phyloP scores from a whole-genome alignment of 768 basidiomycete genomes.

The Termitomyces sp. region DNA sequence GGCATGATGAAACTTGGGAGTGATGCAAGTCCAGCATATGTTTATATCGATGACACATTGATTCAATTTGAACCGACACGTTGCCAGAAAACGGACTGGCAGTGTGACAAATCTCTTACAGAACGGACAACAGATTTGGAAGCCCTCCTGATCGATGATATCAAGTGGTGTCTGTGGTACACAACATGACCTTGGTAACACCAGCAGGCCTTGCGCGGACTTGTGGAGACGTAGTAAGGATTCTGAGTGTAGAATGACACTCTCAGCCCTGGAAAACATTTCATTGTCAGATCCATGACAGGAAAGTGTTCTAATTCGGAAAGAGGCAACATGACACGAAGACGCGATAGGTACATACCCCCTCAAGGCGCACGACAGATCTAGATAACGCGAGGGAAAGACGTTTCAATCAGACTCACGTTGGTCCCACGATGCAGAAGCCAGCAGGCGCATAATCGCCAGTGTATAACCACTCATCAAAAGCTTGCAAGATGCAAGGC shows the following conservation, averaged over 20 bases:
- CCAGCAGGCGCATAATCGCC: not conserved
- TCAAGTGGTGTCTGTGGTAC: not conserved
- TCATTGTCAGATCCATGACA: no score
- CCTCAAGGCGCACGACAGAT: not conserved
- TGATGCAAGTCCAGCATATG: not conserved
- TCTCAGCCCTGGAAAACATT: not conserved
- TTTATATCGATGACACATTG: conserved; percentile 1
- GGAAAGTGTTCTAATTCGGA: not conserved
- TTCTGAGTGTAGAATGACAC: not conserved
- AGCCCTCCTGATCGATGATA: not conserved
- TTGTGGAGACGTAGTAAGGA: not conserved
- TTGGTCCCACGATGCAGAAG: not conserved
- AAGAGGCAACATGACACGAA: not conserved
- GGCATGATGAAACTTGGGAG: conserved; percentile 1
- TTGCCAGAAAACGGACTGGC: not conserved
- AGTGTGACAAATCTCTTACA: not conserved
- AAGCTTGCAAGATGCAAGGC: not conserved
- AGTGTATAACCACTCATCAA: not conserved
- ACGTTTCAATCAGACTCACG: not conserved
- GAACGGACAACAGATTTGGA: not conserved
- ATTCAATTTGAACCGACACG: not conserved
- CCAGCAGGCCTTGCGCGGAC: not conserved
- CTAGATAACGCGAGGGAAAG: not conserved
- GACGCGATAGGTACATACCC: not conserved
- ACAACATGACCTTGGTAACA: not conserved